Percentiles rank a stretch among this genome's conserved stretches.
phyloP scores from a whole-genome alignment of 2,329 filamentous ascomycete genomes.

The Aspergillus alliaceus region DNA sequence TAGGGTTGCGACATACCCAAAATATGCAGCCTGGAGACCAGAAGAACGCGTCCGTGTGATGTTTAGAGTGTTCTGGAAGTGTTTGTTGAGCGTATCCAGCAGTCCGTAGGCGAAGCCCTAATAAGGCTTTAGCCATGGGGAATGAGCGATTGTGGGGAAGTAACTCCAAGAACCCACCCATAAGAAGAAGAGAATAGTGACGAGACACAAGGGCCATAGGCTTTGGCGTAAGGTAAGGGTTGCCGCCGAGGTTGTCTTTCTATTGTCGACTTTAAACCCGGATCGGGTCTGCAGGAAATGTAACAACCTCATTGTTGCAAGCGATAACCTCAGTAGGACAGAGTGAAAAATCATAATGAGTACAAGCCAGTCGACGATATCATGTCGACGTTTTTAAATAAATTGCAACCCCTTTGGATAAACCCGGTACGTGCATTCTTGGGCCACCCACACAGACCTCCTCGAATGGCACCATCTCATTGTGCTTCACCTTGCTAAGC shows the following conservation, averaged over 20 bases:
- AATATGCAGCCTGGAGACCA: slow-evolving; percentile 65
- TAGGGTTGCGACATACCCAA: slow-evolving; percentile 48
- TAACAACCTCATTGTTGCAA: slow-evolving; percentile 28
- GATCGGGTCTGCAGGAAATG: slow-evolving; percentile 32
- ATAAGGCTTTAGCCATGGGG: neutral
- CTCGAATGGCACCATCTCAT: neutral
- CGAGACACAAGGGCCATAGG: slow-evolving; percentile 44
- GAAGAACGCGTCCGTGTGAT: slow-evolving; percentile 60
- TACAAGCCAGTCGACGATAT: neutral
- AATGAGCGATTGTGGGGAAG: neutral
- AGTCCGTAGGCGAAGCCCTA: slow-evolving; percentile 52
- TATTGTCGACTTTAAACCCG: slow-evolving; percentile 34
- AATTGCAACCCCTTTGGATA: neutral
- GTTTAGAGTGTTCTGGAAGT: slow-evolving; percentile 58
- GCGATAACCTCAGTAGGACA: neutral
- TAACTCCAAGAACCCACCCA: slow-evolving; percentile 42
- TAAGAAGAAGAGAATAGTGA: slow-evolving; percentile 53
- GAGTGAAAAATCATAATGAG: neutral
- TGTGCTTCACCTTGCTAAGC: neutral
- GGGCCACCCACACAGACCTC: neutral
- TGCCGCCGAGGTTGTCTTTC: slow-evolving; percentile 40
- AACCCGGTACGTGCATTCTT: neutral
- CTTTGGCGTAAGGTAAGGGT: slow-evolving; percentile 46
- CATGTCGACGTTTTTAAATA: neutral
- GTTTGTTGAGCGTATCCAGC: slow-evolving; percentile 53